Base-by-base conservation (phyloP, 176 grass and related monocot genomes). In the Avena atlantica region DNA sequence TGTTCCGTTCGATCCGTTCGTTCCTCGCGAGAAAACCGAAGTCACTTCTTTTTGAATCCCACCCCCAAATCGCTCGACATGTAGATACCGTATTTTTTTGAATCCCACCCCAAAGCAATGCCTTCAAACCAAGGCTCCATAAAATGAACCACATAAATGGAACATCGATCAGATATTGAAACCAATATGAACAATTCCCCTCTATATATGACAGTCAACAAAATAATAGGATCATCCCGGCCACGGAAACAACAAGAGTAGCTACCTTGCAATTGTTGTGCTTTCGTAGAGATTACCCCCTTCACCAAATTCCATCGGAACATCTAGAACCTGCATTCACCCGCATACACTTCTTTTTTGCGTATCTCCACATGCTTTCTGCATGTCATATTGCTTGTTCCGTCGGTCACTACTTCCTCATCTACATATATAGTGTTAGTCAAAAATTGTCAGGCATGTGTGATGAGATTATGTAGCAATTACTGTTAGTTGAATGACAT, bases 301-400 rank as follows among this genome's bases (percentile, higher is more conserved):
- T 24, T 62, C 60, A 25, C 60, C 59, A 63, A 5, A 25, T 63
- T 25, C 21, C 24, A 10, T 12, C 5, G 62, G 20, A 27, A 55
- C 44, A 79, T 72, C 71, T 21, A 79, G 87, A 79, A 73, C 27
- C 65, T 63, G 55, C 74, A 80, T n/a, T n/a, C n/a, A n/a, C 74
- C 31, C 4, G 53, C 27, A 64, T 31, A 81, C 87, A 79, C 74
- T 72, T 86, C 68, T 34, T 48, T 25, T 74, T n/a, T n/a, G 73
- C 50, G 71, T 80, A 86, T 62, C 72, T 86, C 42, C 5, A 31
- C 59, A 78, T 79, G 84, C 80, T 87, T 86, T 83, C 79, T 79
- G 48, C 89, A 84, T 76, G 59, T 12, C 12, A 29, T 58, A 20
- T 91, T 91, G 89, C 81, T 91, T 87, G 85, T 50, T 64, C 81